Evolutionary conservation across 352 stramenopile species (phyloP), one percentile per base, ranked within the genome.

Genomic region (Halophytophthora polymorphica): DNA sequence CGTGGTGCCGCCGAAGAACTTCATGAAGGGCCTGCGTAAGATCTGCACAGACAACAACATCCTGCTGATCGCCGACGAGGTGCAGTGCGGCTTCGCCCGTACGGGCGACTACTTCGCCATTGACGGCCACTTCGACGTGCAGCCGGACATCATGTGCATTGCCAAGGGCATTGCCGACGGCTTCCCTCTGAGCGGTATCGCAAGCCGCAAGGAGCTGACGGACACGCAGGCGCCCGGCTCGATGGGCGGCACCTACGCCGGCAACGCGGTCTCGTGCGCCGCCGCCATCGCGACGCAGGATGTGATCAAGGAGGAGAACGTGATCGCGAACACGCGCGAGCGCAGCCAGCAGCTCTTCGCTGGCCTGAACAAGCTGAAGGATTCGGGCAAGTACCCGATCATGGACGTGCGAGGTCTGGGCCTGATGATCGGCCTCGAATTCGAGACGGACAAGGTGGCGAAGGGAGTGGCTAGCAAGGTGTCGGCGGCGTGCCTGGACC

Each of bases 121-220:
- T 31, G 65, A 96, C 57, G 69, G 90, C 50, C 66, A 94, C 58
- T 83, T 83, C 43, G 71, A 93, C 52, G 76, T 96, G 2, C 63
- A 84, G 33, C 90, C 93, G 15, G 93, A 98, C 62, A 96, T 98
- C 51, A 58, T 97, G 29, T 75, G 91, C 18, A 96, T 97, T 64
- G 93, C 93, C 56, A 98, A 98, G 69, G 90, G 90, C 19, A 96
- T 98, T 57, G 93, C 88, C 2, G 90, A 87, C 45, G 93, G 93
- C 6, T 96, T 96, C 57, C 93, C 93, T 28, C 71, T 98, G 23
- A 95, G 87, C 45, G 91, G 71, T 4, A 81, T 98, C 62, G 88
- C 80, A 6, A 95, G 89, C 23, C 74, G 88, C 29, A 85, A 84
- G 53, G 86, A 97, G 41, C 65, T 98, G 36, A 93, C 80, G 4